Evolutionary conservation across 208 protist genomes (phyloP).

Genomic region (Trypanosoma platydactyli): DNA sequence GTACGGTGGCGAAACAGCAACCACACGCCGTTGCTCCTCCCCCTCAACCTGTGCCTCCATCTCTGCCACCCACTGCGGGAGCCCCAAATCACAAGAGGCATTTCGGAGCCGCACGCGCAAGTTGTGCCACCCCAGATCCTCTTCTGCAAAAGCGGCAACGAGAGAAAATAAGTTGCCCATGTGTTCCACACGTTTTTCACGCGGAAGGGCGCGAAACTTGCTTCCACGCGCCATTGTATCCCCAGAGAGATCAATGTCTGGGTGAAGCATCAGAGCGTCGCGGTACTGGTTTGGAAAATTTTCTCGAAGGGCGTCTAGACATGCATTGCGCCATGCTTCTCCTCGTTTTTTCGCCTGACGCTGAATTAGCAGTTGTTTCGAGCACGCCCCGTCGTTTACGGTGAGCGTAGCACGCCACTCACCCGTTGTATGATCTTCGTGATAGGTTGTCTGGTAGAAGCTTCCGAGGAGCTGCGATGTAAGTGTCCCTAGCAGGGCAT

Average conservation of each 20-base stretch:
- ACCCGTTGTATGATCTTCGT: slow-evolving; percentile 34
- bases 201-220: slow-evolving; percentile 73
- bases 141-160: slow-evolving; percentile 73
- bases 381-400: slow-evolving; percentile 51
- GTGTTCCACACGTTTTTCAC: slow-evolving; percentile 84
- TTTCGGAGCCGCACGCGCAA: slow-evolving; percentile 80
- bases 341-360: slow-evolving; percentile 57
- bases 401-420: slow-evolving; percentile 67
- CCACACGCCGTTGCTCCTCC: slow-evolving; percentile 62
- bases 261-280: slow-evolving; percentile 57
- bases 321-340: slow-evolving; percentile 80
- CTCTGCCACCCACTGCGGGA: slow-evolving; percentile 87
- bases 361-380: slow-evolving; percentile 60
- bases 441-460: slow-evolving; percentile 73
- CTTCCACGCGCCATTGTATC: slow-evolving; percentile 65
- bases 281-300: slow-evolving; percentile 86
- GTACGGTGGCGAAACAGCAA: slow-evolving; percentile 72
- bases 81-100: slow-evolving; percentile 53
- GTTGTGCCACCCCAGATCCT: slow-evolving; percentile 87
- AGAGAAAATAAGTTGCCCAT: slow-evolving; percentile 65
- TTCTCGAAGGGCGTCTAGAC: slow-evolving; percentile 69
- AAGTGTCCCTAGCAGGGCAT: slow-evolving; percentile 79
- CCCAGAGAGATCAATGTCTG: slow-evolving; percentile 78
- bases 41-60: slow-evolving; percentile 81
- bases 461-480: slow-evolving; percentile 73